phyloP scores from a whole-genome alignment of 2,329 filamentous ascomycete species.

The Incumbomyces lentus region DNA sequence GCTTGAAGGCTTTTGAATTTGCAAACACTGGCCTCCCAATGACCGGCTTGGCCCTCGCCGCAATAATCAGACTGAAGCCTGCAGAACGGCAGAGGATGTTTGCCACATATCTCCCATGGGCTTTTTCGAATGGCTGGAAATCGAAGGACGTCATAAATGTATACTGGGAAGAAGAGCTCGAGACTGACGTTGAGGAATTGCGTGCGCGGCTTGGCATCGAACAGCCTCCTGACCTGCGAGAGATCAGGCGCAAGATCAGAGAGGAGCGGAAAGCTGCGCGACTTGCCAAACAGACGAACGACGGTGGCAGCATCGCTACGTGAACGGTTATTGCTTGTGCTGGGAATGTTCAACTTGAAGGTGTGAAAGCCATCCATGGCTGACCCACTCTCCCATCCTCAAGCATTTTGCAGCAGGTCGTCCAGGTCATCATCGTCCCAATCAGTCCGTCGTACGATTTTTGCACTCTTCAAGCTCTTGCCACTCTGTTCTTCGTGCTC shows the following conservation, averaged over 20 bases:
- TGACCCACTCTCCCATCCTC: not conserved
- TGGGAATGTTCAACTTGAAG: constrained; percentile 13
- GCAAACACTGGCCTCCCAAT: constrained; percentile 89
- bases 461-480: constrained; percentile 71
- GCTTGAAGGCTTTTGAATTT: constrained; percentile 97
- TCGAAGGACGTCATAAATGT: constrained; percentile 82
- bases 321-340: not conserved
- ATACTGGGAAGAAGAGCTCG: constrained; percentile 93
- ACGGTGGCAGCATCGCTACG: not conserved
- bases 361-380: not conserved
- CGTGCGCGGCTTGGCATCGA: constrained; percentile 71
- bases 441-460: constrained; percentile 69
- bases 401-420: constrained; percentile 19
- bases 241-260: constrained; percentile 60
- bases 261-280: constrained; percentile 58
- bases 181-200: constrained; percentile 69
- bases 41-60: constrained; percentile 78
- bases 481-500: constrained; percentile 41
- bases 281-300: constrained; percentile 30
- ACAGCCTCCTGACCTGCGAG: constrained; percentile 73
- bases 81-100: constrained; percentile 58
- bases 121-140: constrained; percentile 66
- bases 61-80: constrained; percentile 53
- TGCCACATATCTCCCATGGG: constrained; percentile 77
- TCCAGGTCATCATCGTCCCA: constrained; percentile 71